phyloP scores from a whole-genome alignment of 176 grass and related monocot species.

The Elaeis guineensis region DNA sequence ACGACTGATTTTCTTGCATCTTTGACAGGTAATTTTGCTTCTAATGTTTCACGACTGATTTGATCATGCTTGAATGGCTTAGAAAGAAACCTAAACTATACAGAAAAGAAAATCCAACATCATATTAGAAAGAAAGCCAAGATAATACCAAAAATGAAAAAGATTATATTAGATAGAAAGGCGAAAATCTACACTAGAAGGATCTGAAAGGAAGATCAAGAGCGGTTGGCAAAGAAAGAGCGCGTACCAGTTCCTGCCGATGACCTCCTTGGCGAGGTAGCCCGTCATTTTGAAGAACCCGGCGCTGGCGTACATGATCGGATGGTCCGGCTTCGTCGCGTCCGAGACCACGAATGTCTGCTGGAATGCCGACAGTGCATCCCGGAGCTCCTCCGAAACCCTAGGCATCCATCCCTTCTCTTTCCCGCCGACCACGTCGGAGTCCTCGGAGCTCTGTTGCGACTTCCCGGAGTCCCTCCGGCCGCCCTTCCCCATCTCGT shows the following conservation, averaged over 20 bases:
- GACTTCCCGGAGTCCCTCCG: not conserved
- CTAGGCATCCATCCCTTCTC: conserved; percentile 39
- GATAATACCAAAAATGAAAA: too few species aligned
- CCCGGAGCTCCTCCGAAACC: conserved; percentile 81
- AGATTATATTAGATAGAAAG: too few species aligned
- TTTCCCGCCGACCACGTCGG: not conserved
- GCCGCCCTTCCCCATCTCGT: not conserved
- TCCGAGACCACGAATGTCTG: conserved; percentile 98
- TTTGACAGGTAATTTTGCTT: too few species aligned
- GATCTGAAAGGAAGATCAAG: too few species aligned
- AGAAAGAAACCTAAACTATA: too few species aligned
- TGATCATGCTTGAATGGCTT: too few species aligned
- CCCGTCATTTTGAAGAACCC: conserved; percentile 93
- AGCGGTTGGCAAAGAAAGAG: not conserved
- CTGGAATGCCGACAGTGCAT: conserved; percentile 71
- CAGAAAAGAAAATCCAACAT: too few species aligned
- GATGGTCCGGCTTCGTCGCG: conserved; percentile 64
- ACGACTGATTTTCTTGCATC: too few species aligned
- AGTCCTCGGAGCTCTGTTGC: conserved; percentile 18
- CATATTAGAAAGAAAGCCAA: too few species aligned
- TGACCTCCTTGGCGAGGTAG: conserved; percentile 51
- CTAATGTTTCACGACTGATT: too few species aligned
- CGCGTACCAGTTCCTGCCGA: conserved; percentile 69
- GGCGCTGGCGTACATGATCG: conserved; percentile 89
- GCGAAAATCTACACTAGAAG: too few species aligned